These are phyloP conservation scores for Aspergillus diversus DNA, from an alignment of 495 filamentous ascomycete species.

Conservation along the genomic window DNA sequence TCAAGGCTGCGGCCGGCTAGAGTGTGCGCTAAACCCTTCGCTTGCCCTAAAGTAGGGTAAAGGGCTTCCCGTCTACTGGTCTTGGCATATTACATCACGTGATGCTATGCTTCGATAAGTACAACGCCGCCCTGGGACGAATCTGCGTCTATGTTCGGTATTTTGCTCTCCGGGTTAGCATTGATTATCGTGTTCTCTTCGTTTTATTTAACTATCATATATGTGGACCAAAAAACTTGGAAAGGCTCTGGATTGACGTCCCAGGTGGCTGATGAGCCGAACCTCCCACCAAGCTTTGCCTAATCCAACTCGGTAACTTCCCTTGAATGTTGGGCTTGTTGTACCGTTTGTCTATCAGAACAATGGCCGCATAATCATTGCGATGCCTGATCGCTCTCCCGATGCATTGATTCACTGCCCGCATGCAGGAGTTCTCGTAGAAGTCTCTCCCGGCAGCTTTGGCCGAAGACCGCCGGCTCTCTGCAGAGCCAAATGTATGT, in stretches of 20 bases:
- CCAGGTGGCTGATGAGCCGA: constrained; percentile 31
- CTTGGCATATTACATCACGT: constrained; percentile 24
- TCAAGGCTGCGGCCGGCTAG: constrained; percentile 42
- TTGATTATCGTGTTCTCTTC: not conserved
- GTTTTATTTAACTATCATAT: not conserved
- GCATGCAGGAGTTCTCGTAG: constrained; percentile 95
- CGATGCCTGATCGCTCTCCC: constrained; percentile 89
- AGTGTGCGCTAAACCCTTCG: constrained; percentile 50
- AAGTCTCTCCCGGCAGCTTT: constrained; percentile 78
- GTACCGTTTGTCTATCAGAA: constrained; percentile 83
- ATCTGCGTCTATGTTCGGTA: not conserved
- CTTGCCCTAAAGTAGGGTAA: constrained; percentile 44
- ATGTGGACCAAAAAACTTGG: constrained; percentile 38
- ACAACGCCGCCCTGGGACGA: not conserved
- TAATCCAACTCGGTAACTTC: constrained; percentile 92
- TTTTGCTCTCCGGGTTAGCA: not conserved
- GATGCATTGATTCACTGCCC: constrained; percentile 95
- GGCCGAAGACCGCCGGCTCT: constrained; percentile 38
- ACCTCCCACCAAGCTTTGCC: constrained; percentile 41
- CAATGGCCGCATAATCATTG: constrained; percentile 86
- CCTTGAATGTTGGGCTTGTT: constrained; percentile 63
- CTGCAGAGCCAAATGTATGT: constrained; percentile 41
- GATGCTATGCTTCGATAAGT: constrained; percentile 1
- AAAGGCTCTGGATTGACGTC: constrained; percentile 35
- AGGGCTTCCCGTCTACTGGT: constrained; percentile 24